Base-by-base conservation (phyloP, 1,139 yeast species). In the Geotrichum carabidarum region DNA sequence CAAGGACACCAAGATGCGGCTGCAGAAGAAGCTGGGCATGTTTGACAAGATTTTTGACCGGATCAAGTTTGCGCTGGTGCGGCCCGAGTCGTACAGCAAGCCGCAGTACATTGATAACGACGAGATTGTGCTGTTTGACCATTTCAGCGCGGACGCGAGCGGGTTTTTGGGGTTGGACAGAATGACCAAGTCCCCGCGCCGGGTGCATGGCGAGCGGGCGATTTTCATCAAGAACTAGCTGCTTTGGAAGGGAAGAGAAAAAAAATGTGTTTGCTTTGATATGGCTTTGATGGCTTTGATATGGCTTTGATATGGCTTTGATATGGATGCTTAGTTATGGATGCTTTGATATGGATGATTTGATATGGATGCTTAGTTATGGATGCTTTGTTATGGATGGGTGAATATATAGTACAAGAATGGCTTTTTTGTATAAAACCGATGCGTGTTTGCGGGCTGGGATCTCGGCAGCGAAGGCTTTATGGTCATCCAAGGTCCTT, bases 21-120 rank as follows among this genome's bases (percentile, higher is more conserved):
- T 93, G 58, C 85, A 86, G 65, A 77, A 76, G 61, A 71, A 73
- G 41, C 69, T 89, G 61, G 96, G 96, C 0, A 72, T 88, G 57
- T 91, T 91, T 18, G 83, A 80, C 58, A 85, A 81, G 63, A 93
- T 89, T 58, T 89, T 90, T 68, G 83, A 83, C 40, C 86, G 85
- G 65, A 80, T 89, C 53, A 80, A 81, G 62, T 72, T 89, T 62
- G 91, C 86, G 0, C 68, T 82, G 6, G 44, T 62, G 34, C 50
- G 49, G 15, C 50, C 54, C 17, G 61, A 55, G 30, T 55, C 57
- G 18, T 51, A 50, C 11, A 44, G 50, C 22, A 50, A 55, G 50
- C 75, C 85, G 51, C 81, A 75, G 44, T 72, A 81, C 51, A 66
- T 78, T 18, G 82, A 78, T 9, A 81, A 81, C 55, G 78, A 79